Evolutionary conservation across 2,329 filamentous ascomycete species (phyloP), one percentile per base, ranked within the genome.

Genomic region (Ustulina deusta): DNA sequence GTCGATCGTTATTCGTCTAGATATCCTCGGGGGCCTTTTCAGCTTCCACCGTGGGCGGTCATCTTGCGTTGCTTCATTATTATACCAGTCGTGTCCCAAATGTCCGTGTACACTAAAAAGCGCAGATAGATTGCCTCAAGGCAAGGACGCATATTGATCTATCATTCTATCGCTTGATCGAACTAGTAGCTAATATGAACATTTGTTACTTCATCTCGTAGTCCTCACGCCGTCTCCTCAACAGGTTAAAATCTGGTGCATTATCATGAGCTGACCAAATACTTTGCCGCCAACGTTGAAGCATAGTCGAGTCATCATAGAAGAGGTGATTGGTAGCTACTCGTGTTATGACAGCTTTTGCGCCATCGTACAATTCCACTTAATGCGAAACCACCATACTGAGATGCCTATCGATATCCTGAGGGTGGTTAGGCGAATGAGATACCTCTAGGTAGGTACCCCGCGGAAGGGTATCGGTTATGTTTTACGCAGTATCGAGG

Each of bases 191-290:
- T 76, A 76, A 76, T 76, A 55, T 25, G 27, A 74, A 66, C 75
- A 78, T 80, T 82, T 80, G 80, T 78, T 78, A 76, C 79, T 80
- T 20, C 7, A 15, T 46, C n/a, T 42, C 27, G 48, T 29, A 2
- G n/a, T 51, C 10, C 5, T 49, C 3, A 6, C 25, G 15, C 3
- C 15, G n/a, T 49, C 15, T 52, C 38, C n/a, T n/a, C n/a, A n/a
- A n/a, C n/a, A n/a, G n/a, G n/a, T n/a, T n/a, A n/a, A n/a, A n/a
- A n/a, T n/a, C n/a, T n/a, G n/a, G n/a, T n/a, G n/a, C n/a, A n/a
- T n/a, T n/a, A n/a, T n/a, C n/a, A n/a, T n/a, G n/a, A n/a, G n/a
- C n/a, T n/a, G n/a, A n/a, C n/a, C n/a, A n/a, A n/a, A n/a, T n/a
- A n/a, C n/a, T n/a, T n/a, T n/a, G n/a, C n/a, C n/a, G n/a, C n/a